phyloP scores from a whole-genome alignment of 2,329 filamentous ascomycete species.

The Pseudogymnoascus sp. region DNA sequence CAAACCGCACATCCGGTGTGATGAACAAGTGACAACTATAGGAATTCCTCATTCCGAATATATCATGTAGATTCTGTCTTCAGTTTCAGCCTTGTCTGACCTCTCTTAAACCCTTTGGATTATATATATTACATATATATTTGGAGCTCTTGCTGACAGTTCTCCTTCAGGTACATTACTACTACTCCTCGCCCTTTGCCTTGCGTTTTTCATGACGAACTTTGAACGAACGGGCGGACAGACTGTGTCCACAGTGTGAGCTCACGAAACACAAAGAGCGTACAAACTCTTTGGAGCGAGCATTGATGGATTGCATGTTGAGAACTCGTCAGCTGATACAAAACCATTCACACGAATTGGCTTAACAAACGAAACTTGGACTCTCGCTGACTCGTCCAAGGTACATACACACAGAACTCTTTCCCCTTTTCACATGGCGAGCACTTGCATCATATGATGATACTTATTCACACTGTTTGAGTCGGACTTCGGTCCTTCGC shows the following conservation, averaged over 20 bases:
- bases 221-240: conserved; percentile 42
- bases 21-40: conserved; percentile 31
- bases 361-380: conserved; percentile 6
- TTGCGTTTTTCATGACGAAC: conserved; percentile 32
- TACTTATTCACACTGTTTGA: conserved; percentile 39
- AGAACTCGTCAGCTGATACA: conserved; percentile 39
- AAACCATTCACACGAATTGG: conserved; percentile 16
- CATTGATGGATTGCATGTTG: conserved; percentile 34
- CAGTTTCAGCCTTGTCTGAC: conserved; percentile 41
- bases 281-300: conserved; percentile 34
- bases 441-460: conserved; percentile 32
- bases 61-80: conserved; percentile 33
- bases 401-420: conserved; percentile 12
- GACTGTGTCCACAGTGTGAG: conserved; percentile 29
- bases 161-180: conserved; percentile 27
- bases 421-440: conserved; percentile 13
- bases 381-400: conserved; percentile 7
- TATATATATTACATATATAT: conserved; percentile 8
- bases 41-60: conserved; percentile 33
- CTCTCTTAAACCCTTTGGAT: conserved; percentile 18
- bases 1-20: conserved; percentile 22
- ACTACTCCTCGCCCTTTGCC: not conserved
- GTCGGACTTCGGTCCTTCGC: conserved; percentile 26
- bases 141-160: conserved; percentile 18
- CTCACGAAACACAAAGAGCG: conserved; percentile 32